phyloP scores from a whole-genome alignment of 805 yeast genomes.

The Grigorovia yakushimaensis region DNA sequence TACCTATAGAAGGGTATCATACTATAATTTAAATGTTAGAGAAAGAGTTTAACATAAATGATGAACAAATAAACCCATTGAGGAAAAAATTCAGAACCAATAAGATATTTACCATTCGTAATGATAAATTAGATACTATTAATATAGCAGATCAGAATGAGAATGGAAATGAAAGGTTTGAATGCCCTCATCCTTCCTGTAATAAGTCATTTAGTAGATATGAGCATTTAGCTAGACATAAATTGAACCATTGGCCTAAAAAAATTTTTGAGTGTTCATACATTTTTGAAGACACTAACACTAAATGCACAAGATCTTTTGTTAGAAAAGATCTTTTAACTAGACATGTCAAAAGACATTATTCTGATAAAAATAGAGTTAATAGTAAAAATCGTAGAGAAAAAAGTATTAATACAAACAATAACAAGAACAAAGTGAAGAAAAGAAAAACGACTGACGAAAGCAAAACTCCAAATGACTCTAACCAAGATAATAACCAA shows the following conservation, averaged over 20 bases:
- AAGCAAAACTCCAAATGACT: no score
- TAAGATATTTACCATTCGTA: background rate
- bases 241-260: slow-evolving; percentile 47
- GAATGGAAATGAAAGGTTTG: slow-evolving; percentile 19
- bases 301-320: slow-evolving; percentile 47
- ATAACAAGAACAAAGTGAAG: background rate
- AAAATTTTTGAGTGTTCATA: slow-evolving; percentile 41
- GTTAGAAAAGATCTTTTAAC: slow-evolving; percentile 47
- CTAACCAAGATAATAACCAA: no score
- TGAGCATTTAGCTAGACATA: slow-evolving; percentile 55
- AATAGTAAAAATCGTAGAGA: background rate
- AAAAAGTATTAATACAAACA: background rate
- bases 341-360: slow-evolving; percentile 38
- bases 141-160: background rate
- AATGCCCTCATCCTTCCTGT: slow-evolving; percentile 42
- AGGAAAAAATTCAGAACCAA: background rate
- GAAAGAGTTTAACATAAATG: background rate
- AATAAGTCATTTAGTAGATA: slow-evolving; percentile 45
- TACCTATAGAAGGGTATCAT: background rate
- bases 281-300: slow-evolving; percentile 16
- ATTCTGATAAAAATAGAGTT: slow-evolving; percentile 8
- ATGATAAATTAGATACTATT: background rate
- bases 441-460: background rate
- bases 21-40: background rate
- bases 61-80: background rate